Percentiles rank a stretch among this genome's conserved stretches.
These are phyloP conservation scores for Stephania yunnanensis DNA, from an alignment of 164 flowering plant species.

Conservation along the genomic window DNA sequence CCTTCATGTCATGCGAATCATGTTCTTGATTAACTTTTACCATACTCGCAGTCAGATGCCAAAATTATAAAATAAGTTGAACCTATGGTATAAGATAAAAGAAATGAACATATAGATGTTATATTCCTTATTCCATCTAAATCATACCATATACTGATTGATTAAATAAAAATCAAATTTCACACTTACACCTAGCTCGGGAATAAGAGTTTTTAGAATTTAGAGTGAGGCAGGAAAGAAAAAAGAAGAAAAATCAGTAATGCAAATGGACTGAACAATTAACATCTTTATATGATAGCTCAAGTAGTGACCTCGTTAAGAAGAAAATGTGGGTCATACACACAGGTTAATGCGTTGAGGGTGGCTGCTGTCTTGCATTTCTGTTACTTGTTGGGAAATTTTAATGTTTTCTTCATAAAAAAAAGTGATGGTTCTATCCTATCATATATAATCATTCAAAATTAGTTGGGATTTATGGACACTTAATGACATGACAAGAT, in stretches of 20 bases:
- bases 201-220: not conserved
- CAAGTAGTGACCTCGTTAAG: not conserved
- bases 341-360: too few species aligned
- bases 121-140: not conserved
- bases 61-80: not conserved
- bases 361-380: too few species aligned
- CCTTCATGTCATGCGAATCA: not conserved
- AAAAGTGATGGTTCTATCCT: not conserved
- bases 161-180: not conserved
- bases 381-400: too few species aligned
- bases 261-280: not conserved
- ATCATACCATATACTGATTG: not conserved
- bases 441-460: not conserved
- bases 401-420: too few species aligned
- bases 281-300: not conserved
- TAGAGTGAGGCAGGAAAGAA: not conserved
- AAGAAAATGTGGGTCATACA: not conserved
- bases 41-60: not conserved
- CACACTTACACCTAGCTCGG: conserved; percentile 3
- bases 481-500: not conserved
- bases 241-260: not conserved
- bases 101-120: not conserved
- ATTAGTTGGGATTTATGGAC: too few species aligned
- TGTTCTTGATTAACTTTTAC: not conserved
- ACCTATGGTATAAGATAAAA: not conserved